Percentiles rank a stretch among this genome's conserved stretches.
These are phyloP conservation scores for Penicillium sp. DNA, from an alignment of 2,329 filamentous ascomycete genomes.

Conservation along the genomic window DNA sequence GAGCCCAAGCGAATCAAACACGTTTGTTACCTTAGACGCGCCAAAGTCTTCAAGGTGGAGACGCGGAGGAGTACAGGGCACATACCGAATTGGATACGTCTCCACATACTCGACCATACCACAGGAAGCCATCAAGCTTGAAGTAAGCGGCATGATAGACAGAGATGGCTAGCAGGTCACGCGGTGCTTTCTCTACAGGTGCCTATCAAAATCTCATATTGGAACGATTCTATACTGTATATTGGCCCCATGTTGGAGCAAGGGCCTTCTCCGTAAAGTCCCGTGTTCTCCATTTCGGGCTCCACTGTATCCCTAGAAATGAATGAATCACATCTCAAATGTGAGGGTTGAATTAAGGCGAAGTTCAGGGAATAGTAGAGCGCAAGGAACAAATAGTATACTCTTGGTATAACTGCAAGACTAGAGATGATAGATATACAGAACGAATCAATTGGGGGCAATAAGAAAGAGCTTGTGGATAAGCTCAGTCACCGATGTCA, in stretches of 20 bases:
- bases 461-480: not conserved
- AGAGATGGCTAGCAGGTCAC: not conserved
- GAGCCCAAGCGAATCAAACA: not conserved
- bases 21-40: constrained; percentile 6
- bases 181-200: not conserved
- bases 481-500: constrained; percentile 17
- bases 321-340: constrained; percentile 21
- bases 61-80: constrained; percentile 8
- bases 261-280: constrained; percentile 22
- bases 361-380: not conserved
- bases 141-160: not conserved
- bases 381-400: too few relatives aligned
- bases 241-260: not conserved
- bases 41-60: constrained; percentile 17
- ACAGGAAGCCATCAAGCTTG: not conserved
- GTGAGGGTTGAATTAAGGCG: not conserved
- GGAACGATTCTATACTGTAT: not conserved
- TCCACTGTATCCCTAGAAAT: constrained; percentile 20
- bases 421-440: not conserved
- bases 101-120: constrained; percentile 10
- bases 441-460: not conserved
- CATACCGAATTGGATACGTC: constrained; percentile 14
- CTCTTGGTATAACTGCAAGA: too few relatives aligned
- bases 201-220: not conserved
- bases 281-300: constrained; percentile 20